A percentile compares a stretch with the other conserved stretches of the same genome.
Conservation (phyloP, 306 rosid species). For the Acacia crassicarpa region DNA sequence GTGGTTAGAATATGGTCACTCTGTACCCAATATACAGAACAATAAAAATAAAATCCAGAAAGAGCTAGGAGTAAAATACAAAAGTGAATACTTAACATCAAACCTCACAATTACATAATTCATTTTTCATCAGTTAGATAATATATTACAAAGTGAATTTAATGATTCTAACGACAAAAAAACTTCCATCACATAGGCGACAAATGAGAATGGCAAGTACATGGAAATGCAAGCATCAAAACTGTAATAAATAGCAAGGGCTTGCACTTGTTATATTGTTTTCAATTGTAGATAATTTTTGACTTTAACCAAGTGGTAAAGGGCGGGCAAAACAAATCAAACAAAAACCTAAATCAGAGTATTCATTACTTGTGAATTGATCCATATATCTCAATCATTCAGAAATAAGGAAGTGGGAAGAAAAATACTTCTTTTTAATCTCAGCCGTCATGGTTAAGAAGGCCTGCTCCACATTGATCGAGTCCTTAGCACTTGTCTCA, state of each 20-base stretch:
- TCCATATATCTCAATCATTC: neutral
- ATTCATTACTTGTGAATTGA: neutral
- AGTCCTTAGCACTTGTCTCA: slow-evolving; percentile 98
- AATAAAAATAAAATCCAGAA: neutral
- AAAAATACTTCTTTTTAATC: slow-evolving; percentile 87
- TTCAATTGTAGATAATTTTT: neutral
- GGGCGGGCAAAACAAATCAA: neutral
- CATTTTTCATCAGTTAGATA: neutral
- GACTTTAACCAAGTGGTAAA: neutral
- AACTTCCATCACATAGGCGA: neutral
- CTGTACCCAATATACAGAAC: neutral
- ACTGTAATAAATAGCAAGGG: neutral
- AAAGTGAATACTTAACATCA: neutral
- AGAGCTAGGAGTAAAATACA: neutral
- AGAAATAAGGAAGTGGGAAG: slow-evolving; percentile 20
- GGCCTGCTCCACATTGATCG: slow-evolving; percentile 96
- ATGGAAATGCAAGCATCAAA: neutral
- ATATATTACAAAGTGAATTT: neutral
- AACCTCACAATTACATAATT: neutral
- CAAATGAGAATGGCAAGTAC: neutral
- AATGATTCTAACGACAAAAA: neutral
- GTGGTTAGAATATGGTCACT: neutral
- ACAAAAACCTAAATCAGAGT: slow-evolving; percentile 3
- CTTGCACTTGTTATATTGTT: neutral
- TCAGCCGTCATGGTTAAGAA: slow-evolving; percentile 93